These are phyloP conservation scores for Volvariella surrecta DNA, from an alignment of 1,284 basidiomycete species.

Conservation along the genomic window DNA sequence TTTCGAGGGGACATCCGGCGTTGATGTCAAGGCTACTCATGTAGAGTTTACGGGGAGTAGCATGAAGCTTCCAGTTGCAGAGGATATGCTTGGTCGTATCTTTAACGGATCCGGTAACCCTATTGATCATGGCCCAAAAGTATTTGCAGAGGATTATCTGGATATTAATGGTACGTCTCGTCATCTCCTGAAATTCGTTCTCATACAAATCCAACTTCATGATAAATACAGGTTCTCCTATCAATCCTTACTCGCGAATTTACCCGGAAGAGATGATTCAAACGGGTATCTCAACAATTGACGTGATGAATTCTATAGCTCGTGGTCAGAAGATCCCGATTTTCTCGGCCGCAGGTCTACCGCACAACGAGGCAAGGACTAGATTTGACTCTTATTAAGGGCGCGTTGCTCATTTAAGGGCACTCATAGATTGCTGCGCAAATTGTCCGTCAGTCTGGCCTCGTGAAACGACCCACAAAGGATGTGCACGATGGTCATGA, in stretches of 20 bases:
- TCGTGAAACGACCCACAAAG: conserved; percentile 93
- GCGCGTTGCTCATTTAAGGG: too few relatives aligned
- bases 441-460: conserved; percentile 98
- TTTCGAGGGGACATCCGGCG: conserved; percentile 97
- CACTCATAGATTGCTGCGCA: conserved; percentile 87
- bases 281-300: conserved; percentile 98
- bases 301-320: conserved; percentile 98
- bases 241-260: conserved; percentile 98
- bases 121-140: conserved; percentile 97
- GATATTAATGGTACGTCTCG: conserved; percentile 88
- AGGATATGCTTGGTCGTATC: conserved; percentile 98
- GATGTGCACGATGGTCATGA: conserved; percentile 98
- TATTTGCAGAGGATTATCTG: conserved; percentile 98
- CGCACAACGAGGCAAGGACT: conserved; percentile 86
- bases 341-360: conserved; percentile 98
- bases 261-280: conserved; percentile 99
- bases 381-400: conserved; percentile 8
- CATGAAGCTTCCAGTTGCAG: conserved; percentile 99
- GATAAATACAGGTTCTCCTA: conserved; percentile 74
- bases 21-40: conserved; percentile 96
- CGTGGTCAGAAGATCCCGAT: conserved; percentile 99
- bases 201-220: not conserved
- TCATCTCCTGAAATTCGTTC: conserved; percentile 5
- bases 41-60: conserved; percentile 97
- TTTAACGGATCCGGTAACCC: conserved; percentile 99